A percentile compares a stretch with the other conserved stretches of the same genome.
These are phyloP conservation scores for Beverwykella pulmonaria DNA, from an alignment of 495 filamentous ascomycete species.

Conservation along the genomic window DNA sequence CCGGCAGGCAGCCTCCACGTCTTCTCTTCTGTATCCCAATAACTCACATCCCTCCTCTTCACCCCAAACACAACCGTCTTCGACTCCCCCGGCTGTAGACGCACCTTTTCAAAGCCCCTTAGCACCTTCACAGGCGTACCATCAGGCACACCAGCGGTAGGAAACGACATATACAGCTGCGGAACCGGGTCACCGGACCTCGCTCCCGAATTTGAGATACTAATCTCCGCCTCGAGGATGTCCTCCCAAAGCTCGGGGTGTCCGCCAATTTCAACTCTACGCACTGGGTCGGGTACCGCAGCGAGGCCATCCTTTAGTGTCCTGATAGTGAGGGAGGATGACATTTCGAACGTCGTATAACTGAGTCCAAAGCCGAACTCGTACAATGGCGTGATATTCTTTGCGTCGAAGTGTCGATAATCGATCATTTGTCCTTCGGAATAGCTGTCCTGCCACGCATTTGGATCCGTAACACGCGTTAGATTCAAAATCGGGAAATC, in stretches of 20 bases:
- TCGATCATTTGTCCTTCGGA: slow-evolving; percentile 69
- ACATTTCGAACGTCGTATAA: slow-evolving; percentile 60
- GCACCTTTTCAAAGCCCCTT: slow-evolving; percentile 59
- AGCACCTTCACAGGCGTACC: slow-evolving; percentile 52
- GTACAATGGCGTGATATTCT: slow-evolving; percentile 62
- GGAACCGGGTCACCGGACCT: neutral
- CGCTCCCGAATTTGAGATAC: neutral
- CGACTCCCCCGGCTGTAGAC: slow-evolving; percentile 48
- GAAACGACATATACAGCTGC: slow-evolving; percentile 4
- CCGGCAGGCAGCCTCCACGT: slow-evolving; percentile 56
- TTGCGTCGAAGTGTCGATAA: slow-evolving; percentile 67
- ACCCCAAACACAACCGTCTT: slow-evolving; percentile 51
- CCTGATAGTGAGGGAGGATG: neutral
- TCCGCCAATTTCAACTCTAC: neutral
- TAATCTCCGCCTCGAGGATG: neutral
- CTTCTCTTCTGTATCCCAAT: slow-evolving; percentile 54
- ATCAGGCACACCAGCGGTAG: neutral
- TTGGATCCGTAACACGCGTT: slow-evolving; percentile 54
- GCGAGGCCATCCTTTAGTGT: neutral
- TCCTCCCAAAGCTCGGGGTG: slow-evolving; percentile 3
- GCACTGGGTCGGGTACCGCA: neutral
- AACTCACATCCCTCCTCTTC: slow-evolving; percentile 50
- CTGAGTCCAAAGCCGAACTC: slow-evolving; percentile 66
- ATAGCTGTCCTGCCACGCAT: slow-evolving; percentile 72
- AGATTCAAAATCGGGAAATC: slow-evolving; percentile 50